Base-by-base conservation (phyloP, 768 basidiomycete species). In the Gloeostereum incarnatum region DNA sequence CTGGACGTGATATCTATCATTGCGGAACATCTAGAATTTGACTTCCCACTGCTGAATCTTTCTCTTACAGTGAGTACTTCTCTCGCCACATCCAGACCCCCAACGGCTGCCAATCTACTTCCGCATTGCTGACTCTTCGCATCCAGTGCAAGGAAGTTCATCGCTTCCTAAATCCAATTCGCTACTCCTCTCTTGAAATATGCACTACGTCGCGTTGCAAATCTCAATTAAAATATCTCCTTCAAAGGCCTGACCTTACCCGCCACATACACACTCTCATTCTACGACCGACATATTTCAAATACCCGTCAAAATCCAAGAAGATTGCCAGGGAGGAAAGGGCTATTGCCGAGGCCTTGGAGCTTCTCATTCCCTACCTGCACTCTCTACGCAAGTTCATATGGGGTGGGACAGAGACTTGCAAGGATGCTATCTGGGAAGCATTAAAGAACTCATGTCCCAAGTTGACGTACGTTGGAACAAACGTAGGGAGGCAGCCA, bases 401-500 rank as follows among this genome's bases (percentile, higher is more conserved):
- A 18, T 55, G 54, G 52, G 54, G 54, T 41, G 52, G 50, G 9
- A 36, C 42, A 18, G 50, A 55, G 24, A 41, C 44, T 38, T 49
- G 48, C 18, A 38, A 40, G 14, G 52, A 51, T 17, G 38, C 17
- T 9, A 18, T 55, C 5, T 55, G 54, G 52, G 27, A 36, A 26
- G 42, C 39, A 19, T 45, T 55, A 8, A 41, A 49, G 7, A 36
- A 40, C 24, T 42, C 42, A 50, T 56, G 53, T 43, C 51, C 53
- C 18, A 22, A 44, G 22, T 38, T 54, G 23, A 36, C 42, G 20
- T 41, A 48, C 30, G 38, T 56, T 27, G 51, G 51, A 4, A 51
- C 45, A 34, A 49, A 46, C 40, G 33, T 54, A 24, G 54, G 54
- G 27, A 29, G 22, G 4, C 11, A 23, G 27, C 34, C 38, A 8